Evolutionary conservation across 805 yeast species (phyloP).

Genomic region (Candida insectalens): DNA sequence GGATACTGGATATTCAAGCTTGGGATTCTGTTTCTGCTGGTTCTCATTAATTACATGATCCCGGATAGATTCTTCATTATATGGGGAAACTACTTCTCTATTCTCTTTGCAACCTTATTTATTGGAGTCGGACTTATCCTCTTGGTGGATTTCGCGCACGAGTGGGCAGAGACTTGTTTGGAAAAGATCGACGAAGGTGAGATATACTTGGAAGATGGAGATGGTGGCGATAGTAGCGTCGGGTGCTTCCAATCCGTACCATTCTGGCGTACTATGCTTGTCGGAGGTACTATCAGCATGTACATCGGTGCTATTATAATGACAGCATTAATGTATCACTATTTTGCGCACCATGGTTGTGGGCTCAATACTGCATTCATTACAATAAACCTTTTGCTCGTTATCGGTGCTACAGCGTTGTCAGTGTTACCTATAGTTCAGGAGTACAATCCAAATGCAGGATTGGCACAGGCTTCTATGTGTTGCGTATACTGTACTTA

Average conservation of each 20-base stretch:
- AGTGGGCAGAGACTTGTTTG: conserved; percentile 95
- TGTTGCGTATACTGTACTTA: conserved; percentile 91
- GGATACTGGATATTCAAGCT: conserved; percentile 85
- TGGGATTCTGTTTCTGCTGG: conserved; percentile 43
- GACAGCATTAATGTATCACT: conserved; percentile 70
- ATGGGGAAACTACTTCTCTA: conserved; percentile 88
- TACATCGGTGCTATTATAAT: conserved; percentile 63
- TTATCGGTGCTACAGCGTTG: conserved; percentile 52
- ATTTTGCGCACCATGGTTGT: conserved; percentile 77
- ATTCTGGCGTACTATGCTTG: conserved; percentile 71
- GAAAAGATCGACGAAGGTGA: conserved; percentile 82
- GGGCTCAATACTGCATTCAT: conserved; percentile 85
- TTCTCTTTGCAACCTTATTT: conserved; percentile 74
- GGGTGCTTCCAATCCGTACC: conserved; percentile 28
- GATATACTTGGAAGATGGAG: conserved; percentile 37
- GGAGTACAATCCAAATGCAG: conserved; percentile 90
- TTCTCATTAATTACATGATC: conserved; percentile 58
- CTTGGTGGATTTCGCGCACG: conserved; percentile 94
- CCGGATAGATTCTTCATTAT: conserved; percentile 82
- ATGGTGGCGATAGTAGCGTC: conserved; percentile 23
- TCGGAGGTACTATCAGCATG: conserved; percentile 85
- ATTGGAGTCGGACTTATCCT: conserved; percentile 83
- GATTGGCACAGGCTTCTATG: conserved; percentile 94
- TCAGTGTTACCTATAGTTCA: conserved; percentile 80
- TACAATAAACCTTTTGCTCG: conserved; percentile 60